A percentile compares a stretch with the other conserved stretches of the same genome.
These are phyloP conservation scores for Sideroxylon spinosum DNA, from an alignment of 179 eudicot genomes.

Conservation along the genomic window DNA sequence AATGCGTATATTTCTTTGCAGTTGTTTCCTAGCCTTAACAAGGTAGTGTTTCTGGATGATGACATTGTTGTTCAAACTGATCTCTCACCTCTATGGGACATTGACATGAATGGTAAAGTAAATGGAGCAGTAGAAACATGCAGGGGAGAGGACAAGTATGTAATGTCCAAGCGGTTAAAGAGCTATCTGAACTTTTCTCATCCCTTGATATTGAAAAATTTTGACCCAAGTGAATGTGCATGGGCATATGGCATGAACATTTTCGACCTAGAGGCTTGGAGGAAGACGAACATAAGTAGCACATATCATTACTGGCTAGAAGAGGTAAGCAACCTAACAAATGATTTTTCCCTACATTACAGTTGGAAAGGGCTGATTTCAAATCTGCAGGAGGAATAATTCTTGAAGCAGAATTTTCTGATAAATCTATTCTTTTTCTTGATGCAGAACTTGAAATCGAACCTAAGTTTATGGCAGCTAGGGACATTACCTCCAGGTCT, in stretches of 20 bases:
- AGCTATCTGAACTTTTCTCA: slow-evolving; percentile 89
- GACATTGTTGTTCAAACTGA: slow-evolving; percentile 87
- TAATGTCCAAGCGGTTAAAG: slow-evolving; percentile 82
- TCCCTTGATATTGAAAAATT: slow-evolving; percentile 58
- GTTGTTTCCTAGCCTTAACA: slow-evolving; percentile 84
- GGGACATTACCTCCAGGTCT: slow-evolving; percentile 95
- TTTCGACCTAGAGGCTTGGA: slow-evolving; percentile 85
- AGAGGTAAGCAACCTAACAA: slow-evolving; percentile 41
- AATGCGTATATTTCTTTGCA: slow-evolving; percentile 33
- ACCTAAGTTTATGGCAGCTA: slow-evolving; percentile 91
- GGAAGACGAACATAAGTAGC: slow-evolving; percentile 65
- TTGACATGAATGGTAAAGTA: slow-evolving; percentile 80
- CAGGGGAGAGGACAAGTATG: slow-evolving; percentile 71
- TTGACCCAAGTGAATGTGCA: slow-evolving; percentile 78
- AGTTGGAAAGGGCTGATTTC: background rate
- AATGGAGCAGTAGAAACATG: slow-evolving; percentile 98
- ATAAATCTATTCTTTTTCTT: background rate
- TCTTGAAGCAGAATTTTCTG: background rate
- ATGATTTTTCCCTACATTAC: background rate
- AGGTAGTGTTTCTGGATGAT: slow-evolving; percentile 87
- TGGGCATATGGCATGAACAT: slow-evolving; percentile 99
- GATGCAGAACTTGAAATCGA: slow-evolving; percentile 83
- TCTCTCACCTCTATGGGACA: slow-evolving; percentile 85
- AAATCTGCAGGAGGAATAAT: background rate
- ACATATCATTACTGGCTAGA: slow-evolving; percentile 81